A percentile compares a stretch with the other conserved stretches of the same genome.
These are phyloP conservation scores for Skeletonema costatum DNA, from an alignment of 108 stramenopile species.

Conservation along the genomic window DNA sequence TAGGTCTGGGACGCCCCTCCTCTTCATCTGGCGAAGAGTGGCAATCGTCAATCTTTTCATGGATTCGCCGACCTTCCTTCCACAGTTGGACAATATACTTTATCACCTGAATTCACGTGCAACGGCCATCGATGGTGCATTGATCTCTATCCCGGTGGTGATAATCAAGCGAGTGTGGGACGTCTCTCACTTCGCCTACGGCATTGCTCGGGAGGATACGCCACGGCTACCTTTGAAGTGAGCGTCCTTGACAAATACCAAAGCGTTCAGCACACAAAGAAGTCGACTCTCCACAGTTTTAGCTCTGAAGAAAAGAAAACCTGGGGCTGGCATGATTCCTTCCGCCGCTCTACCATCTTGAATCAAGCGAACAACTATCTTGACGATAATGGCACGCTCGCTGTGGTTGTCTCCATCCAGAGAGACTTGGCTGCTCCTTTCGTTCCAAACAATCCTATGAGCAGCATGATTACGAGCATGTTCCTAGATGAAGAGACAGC, in stretches of 20 bases:
- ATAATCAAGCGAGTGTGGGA: background rate
- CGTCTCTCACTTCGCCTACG: too few species aligned
- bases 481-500: background rate
- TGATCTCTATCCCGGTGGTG: background rate
- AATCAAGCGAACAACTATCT: background rate
- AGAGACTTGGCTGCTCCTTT: background rate
- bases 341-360: background rate
- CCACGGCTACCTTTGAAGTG: background rate
- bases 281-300: too few species aligned
- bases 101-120: background rate
- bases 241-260: background rate
- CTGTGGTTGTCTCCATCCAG: background rate
- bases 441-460: background rate
- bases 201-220: too few species aligned
- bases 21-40: background rate
- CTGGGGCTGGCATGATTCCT: too few species aligned
- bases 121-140: background rate
- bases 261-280: too few species aligned
- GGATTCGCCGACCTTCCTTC: background rate
- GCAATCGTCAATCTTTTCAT: background rate
- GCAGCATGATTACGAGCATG: background rate
- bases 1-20: too few species aligned
- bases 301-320: too few species aligned
- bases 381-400: background rate
- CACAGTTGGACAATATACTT: background rate